Conservation (phyloP, 768 basidiomycete genomes). For the Boletus insuetus region DNA sequence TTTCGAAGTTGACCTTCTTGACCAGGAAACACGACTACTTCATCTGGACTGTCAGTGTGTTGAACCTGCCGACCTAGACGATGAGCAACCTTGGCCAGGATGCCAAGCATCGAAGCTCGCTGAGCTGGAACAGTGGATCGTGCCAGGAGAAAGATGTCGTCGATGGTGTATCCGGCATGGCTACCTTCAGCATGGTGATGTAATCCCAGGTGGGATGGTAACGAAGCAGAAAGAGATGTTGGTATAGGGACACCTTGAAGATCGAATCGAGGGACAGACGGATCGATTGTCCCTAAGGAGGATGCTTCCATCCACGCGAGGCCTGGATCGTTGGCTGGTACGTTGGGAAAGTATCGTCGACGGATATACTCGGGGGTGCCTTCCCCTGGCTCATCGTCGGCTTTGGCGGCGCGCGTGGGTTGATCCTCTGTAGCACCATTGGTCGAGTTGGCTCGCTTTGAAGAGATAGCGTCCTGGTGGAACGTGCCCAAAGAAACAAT, state of each 20-base stretch:
- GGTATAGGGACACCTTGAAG: constrained; percentile 72
- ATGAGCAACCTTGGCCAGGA: constrained; percentile 59
- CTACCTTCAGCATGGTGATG: constrained; percentile 84
- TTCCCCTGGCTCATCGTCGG: constrained; percentile 46
- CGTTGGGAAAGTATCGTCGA: constrained; percentile 75
- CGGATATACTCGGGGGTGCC: constrained; percentile 85
- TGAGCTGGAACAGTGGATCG: constrained; percentile 84
- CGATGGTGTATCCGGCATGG: constrained; percentile 84
- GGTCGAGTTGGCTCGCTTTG: constrained; percentile 8
- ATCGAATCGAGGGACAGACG: constrained; percentile 62
- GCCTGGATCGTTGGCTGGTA: constrained; percentile 64
- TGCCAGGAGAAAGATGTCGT: constrained; percentile 77
- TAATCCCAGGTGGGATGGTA: constrained; percentile 84
- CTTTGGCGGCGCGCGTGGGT: neutral
- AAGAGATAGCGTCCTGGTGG: constrained; percentile 17
- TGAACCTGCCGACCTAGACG: constrained; percentile 24
- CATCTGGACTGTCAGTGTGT: neutral
- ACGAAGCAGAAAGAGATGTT: constrained; percentile 42
- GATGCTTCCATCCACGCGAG: constrained; percentile 71
- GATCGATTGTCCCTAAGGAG: constrained; percentile 7
- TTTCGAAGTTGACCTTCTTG: constrained; percentile 47
- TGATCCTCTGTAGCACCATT: neutral
- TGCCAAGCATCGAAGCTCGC: constrained; percentile 74
- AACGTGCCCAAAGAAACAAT: constrained; percentile 41
- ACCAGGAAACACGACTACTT: constrained; percentile 20